Percentiles rank a stretch among this genome's conserved stretches.
phyloP scores from a whole-genome alignment of 805 yeast genomes.

The Schizosaccharomyces japonicus region DNA sequence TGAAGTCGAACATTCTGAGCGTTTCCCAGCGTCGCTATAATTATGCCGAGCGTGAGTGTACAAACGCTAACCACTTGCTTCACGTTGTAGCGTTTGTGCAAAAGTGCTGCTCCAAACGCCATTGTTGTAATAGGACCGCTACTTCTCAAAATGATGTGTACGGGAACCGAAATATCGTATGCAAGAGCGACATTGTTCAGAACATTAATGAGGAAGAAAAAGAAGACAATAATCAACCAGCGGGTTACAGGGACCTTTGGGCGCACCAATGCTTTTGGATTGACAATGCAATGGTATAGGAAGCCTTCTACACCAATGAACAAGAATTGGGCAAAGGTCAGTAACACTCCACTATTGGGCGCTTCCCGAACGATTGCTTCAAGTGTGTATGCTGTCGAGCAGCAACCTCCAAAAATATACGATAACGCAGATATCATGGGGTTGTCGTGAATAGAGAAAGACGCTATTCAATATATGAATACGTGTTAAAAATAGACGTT shows the following conservation, averaged over 20 bases:
- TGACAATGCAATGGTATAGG: conserved; percentile 11
- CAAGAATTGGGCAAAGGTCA: conserved; percentile 35
- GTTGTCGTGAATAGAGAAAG: too few species aligned
- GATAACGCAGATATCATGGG: too few species aligned
- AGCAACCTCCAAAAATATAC: conserved; percentile 48
- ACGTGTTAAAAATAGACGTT: too few species aligned
- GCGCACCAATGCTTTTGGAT: conserved; percentile 16
- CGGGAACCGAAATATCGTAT: conserved; percentile 32
- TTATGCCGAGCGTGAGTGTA: conserved; percentile 32
- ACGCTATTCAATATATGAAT: too few species aligned
- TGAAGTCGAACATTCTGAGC: conserved; percentile 6
- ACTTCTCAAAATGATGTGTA: conserved; percentile 43
- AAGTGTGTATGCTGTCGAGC: conserved; percentile 40
- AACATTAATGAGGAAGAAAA: conserved; percentile 29
- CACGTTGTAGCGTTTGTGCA: conserved; percentile 23
- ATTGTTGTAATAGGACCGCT: conserved; percentile 40
- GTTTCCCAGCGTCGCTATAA: conserved; percentile 18
- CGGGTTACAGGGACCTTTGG: conserved; percentile 16
- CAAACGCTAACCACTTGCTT: conserved; percentile 28
- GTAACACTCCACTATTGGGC: conserved; percentile 21
- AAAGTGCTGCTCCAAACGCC: conserved; percentile 26
- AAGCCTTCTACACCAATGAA: conserved; percentile 26
- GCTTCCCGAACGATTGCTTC: conserved; percentile 25
- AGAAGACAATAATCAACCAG: conserved; percentile 24
- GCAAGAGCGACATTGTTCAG: conserved; percentile 36